Percentiles rank a stretch among this genome's conserved stretches.
Conservation (phyloP, 2,329 filamentous ascomycete species). For the Ophiostoma pallidulum region DNA sequence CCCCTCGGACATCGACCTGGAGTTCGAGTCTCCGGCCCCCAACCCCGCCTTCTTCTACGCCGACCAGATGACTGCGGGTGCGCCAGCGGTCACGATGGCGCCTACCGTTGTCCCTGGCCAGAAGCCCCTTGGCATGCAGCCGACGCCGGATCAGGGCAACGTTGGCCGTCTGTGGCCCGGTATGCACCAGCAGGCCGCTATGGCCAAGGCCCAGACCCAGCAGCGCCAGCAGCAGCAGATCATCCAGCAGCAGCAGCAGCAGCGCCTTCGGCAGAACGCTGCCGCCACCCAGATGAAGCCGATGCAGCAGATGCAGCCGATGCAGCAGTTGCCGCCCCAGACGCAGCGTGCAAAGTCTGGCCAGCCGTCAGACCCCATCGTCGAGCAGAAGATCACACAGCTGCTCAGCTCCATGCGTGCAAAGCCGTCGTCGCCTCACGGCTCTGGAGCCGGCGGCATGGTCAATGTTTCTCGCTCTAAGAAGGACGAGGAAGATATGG, state of each 20-base stretch:
- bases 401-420: slow-evolving; percentile 87
- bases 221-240: slow-evolving; percentile 58
- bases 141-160: slow-evolving; percentile 40
- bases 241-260: slow-evolving; percentile 46
- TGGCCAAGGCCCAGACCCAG: slow-evolving; percentile 62
- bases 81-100: neutral
- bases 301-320: slow-evolving; percentile 29
- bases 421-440: slow-evolving; percentile 48
- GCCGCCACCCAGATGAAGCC: slow-evolving; percentile 36
- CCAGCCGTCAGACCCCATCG: slow-evolving; percentile 55
- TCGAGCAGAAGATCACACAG: slow-evolving; percentile 90
- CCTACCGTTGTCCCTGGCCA: slow-evolving; percentile 54
- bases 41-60: slow-evolving; percentile 57
- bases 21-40: slow-evolving; percentile 47
- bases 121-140: slow-evolving; percentile 40
- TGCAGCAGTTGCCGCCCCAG: slow-evolving; percentile 31
- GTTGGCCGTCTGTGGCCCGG: slow-evolving; percentile 79
- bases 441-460: slow-evolving; percentile 41
- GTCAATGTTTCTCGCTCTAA: slow-evolving; percentile 59
- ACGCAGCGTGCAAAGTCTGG: slow-evolving; percentile 39
- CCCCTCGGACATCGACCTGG: slow-evolving; percentile 59
- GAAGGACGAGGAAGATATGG: slow-evolving; percentile 98
- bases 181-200: slow-evolving; percentile 82
- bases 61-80: slow-evolving; percentile 29
- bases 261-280: slow-evolving; percentile 28